Conservation (phyloP, 805 yeast species). For the Lachancea sp. region DNA sequence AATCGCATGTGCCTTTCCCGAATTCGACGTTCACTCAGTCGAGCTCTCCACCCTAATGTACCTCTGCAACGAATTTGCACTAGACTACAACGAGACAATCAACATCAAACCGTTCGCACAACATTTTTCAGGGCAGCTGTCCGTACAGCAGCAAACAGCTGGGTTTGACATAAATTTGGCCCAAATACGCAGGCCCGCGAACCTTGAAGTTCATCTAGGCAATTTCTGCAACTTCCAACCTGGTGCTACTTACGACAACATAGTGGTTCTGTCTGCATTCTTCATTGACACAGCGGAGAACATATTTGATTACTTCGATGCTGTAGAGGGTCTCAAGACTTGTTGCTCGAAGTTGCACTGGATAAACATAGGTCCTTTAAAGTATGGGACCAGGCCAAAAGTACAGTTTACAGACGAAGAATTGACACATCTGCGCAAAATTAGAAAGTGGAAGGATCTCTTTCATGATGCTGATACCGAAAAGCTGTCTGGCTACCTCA, state of each 20-base stretch:
- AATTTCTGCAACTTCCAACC: slow-evolving; percentile 56
- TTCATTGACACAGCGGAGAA: slow-evolving; percentile 93
- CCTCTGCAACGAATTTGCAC: slow-evolving; percentile 55
- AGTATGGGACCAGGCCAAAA: slow-evolving; percentile 81
- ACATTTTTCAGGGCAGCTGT: slow-evolving; percentile 59
- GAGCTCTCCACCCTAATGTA: slow-evolving; percentile 77
- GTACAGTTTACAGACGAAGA: slow-evolving; percentile 74
- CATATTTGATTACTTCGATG: slow-evolving; percentile 63
- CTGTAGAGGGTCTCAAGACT: slow-evolving; percentile 44
- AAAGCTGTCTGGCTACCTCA: slow-evolving; percentile 54
- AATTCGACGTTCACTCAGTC: slow-evolving; percentile 56
- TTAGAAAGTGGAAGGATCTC: slow-evolving; percentile 58
- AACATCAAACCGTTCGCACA: slow-evolving; percentile 50
- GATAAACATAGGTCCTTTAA: slow-evolving; percentile 89
- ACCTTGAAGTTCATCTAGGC: slow-evolving; percentile 44
- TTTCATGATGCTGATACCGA: slow-evolving; percentile 27
- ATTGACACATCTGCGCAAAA: slow-evolving; percentile 42
- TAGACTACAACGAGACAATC: slow-evolving; percentile 25
- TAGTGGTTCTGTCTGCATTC: slow-evolving; percentile 61
- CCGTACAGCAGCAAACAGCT: slow-evolving; percentile 45
- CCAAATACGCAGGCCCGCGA: slow-evolving; percentile 37
- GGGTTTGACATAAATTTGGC: slow-evolving; percentile 25
- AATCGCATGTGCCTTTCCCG: slow-evolving; percentile 35
- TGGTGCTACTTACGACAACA: slow-evolving; percentile 34
- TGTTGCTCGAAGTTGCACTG: slow-evolving; percentile 51